Conservation (phyloP, 139 green algal genomes). For the Micromonas commoda region DNA sequence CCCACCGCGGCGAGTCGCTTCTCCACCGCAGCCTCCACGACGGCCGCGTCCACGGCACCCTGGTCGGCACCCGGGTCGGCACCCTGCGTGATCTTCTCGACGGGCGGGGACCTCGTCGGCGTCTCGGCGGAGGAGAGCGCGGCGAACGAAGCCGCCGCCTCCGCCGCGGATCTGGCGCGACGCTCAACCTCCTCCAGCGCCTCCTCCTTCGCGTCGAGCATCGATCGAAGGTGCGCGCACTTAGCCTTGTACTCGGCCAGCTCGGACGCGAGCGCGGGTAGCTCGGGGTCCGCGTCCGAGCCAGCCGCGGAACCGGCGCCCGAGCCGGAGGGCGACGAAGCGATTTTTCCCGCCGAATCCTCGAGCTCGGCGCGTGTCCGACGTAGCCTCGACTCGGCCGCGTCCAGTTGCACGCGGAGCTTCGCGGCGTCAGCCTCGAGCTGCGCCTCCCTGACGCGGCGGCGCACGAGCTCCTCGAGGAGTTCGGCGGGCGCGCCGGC, state of each 20-base stretch:
- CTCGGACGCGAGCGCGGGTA: background rate
- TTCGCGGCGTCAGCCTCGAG: background rate
- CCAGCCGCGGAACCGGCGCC: too few species aligned
- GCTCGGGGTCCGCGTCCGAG: background rate
- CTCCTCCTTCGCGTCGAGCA: background rate
- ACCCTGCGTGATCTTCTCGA: too few species aligned
- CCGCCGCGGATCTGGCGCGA: too few species aligned
- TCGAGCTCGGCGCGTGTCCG: background rate
- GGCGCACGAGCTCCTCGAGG: background rate
- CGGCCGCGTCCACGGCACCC: too few species aligned
- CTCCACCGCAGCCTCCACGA: background rate
- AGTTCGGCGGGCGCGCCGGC: background rate
- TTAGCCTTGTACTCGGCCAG: background rate
- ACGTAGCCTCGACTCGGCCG: background rate
- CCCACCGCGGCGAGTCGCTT: background rate
- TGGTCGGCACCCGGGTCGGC: too few species aligned
- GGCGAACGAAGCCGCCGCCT: background rate
- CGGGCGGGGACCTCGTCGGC: background rate
- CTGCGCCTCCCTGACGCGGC: background rate
- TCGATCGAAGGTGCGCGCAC: background rate
- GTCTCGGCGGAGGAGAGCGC: background rate
- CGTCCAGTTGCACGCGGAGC: background rate
- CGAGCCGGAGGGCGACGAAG: too few species aligned
- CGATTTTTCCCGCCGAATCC: background rate
- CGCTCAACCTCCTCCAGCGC: background rate